Conservation (phyloP, 305 asterid genomes). For the Solanum hybrid region DNA sequence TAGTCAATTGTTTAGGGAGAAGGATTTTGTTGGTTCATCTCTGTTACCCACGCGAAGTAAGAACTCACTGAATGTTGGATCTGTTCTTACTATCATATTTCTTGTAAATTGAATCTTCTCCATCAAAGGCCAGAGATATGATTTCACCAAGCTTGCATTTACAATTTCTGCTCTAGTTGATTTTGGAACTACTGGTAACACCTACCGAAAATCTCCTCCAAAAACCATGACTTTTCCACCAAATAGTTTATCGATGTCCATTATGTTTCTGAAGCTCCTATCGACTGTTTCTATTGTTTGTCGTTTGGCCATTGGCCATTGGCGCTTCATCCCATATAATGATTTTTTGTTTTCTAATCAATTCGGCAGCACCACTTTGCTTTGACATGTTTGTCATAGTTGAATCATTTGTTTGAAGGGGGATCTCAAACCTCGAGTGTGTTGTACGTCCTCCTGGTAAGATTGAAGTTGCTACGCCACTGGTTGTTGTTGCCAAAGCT, state of each 20-base stretch:
- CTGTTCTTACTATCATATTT: no score
- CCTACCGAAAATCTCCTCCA: neutral
- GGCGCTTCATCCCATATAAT: neutral
- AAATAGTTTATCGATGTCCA: neutral
- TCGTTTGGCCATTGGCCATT: neutral
- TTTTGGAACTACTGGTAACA: neutral
- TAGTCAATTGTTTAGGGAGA: no score
- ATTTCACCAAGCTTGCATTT: no score
- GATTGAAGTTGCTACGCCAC: no score
- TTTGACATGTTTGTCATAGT: neutral
- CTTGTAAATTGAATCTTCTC: no score
- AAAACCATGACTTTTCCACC: neutral
- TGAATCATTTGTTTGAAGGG: neutral
- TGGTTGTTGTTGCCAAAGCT: neutral
- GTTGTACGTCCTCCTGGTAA: neutral
- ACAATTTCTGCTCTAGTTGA: no score
- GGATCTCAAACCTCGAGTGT: neutral
- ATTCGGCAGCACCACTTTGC: neutral
- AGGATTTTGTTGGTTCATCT: no score
- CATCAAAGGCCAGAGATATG: no score
- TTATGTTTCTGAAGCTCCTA: neutral
- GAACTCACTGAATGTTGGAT: no score
- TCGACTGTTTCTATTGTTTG: neutral
- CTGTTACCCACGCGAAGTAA: no score
- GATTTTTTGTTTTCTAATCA: neutral